These are phyloP conservation scores for Saururus chinensis DNA, from an alignment of 164 flowering plant species.

Conservation along the genomic window DNA sequence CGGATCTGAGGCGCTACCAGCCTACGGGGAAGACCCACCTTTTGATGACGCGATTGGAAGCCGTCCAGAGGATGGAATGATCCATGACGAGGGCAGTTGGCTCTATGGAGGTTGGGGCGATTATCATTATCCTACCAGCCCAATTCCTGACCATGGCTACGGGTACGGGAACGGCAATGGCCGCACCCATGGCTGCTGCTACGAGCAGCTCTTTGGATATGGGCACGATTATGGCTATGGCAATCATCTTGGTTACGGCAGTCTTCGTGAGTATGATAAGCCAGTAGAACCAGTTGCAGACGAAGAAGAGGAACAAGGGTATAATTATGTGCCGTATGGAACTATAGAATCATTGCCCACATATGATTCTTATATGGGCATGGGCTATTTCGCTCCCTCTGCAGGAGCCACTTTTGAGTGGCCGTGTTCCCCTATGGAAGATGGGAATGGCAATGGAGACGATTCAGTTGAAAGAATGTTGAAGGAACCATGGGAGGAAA, in stretches of 20 bases:
- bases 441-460: slow-evolving; percentile 11
- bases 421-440: slow-evolving; percentile 37
- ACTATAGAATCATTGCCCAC: slow-evolving; percentile 19
- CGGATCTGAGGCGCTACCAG: slow-evolving; percentile 9
- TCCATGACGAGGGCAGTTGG: slow-evolving; percentile 4
- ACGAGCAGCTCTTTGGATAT: background rate
- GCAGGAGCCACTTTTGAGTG: slow-evolving; percentile 5
- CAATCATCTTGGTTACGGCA: background rate
- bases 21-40: slow-evolving; percentile 10
- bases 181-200: slow-evolving; percentile 4
- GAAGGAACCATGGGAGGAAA: slow-evolving; percentile 23
- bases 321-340: background rate
- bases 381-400: slow-evolving; percentile 37
- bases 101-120: slow-evolving; percentile 1
- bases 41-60: slow-evolving; percentile 1
- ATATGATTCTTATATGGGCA: slow-evolving; percentile 10
- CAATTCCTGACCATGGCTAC: background rate
- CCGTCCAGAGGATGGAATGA: slow-evolving; percentile 8
- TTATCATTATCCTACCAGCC: background rate
- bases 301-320: background rate
- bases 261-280: background rate
- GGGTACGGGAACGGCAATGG: background rate
- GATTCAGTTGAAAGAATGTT: slow-evolving; percentile 9
- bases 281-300: slow-evolving; percentile 1
- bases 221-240: background rate